Evolutionary conservation across 2,329 filamentous ascomycete species (phyloP), one percentile per base, ranked within the genome.

Genomic region (Pyrenochaeta sp.): DNA sequence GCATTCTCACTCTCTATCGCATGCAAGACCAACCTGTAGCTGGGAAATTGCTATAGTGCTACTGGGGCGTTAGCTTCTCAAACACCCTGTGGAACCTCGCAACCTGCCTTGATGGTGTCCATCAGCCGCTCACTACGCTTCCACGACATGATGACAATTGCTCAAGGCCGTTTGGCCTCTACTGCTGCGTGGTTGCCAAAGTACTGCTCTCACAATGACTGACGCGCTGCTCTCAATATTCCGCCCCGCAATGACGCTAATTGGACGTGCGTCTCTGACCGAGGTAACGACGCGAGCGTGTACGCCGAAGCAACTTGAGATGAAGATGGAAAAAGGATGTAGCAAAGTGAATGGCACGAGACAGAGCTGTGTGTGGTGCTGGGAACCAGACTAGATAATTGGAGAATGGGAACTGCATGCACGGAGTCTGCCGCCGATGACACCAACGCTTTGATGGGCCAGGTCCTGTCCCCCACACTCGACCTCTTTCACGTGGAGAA

Each of bases 21-120:
- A n/a, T n/a, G n/a, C 82, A 74, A 78, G 88, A 96, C 72, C 95
- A 89, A 65, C 94, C 94, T 10, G 94, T 99, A 50, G 94, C 94
- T 56, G 94, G 94, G 74, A 97, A 99, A 75, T 86, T 90, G 73
- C 91, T 90, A 82, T 96, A 96, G 77, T 96, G 91, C 68, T 71
- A 53, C 39, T 10, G 40, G 4, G 18, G 27, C 35, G 37, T 71
- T 62, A 69, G 65, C 57, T 51, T 36, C 44, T 32, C 24, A 20
- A 14, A 43, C 27, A 19, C 13, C 6, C 9, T 13, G 42, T 47
- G 36, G 35, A n/a, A 38, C 32, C 28, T 31, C 14, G 37, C 34
- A 40, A 42, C 61, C 23, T 56, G 68, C 66, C 74, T 88, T 86
- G 86, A 96, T 96, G 79, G 89, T 96, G 64, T 94, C 88, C 90